Conservation (phyloP, 176 grass and related monocot species). For the Oryza officinalis region DNA sequence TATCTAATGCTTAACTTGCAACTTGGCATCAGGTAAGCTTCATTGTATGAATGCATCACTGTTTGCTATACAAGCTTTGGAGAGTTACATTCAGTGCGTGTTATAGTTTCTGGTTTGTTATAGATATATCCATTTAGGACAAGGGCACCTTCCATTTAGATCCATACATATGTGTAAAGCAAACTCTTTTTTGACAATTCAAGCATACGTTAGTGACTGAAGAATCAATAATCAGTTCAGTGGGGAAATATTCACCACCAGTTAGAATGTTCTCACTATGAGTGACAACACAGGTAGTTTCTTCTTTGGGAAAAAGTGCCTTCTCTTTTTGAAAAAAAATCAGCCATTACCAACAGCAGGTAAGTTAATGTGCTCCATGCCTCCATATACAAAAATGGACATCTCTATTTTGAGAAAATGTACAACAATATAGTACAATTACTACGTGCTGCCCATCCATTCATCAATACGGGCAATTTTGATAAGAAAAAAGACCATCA, state of each 20-base stretch:
- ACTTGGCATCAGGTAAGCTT: constrained; percentile 88
- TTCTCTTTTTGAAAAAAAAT: neutral
- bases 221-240: constrained; percentile 19
- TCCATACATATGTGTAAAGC: constrained; percentile 21
- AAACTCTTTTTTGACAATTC: neutral
- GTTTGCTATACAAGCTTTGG: neutral
- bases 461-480: neutral
- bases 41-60: neutral
- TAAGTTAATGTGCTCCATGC: neutral
- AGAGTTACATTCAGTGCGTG: neutral
- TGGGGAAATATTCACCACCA: neutral
- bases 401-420: neutral
- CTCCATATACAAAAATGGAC: neutral
- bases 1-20: constrained; percentile 97
- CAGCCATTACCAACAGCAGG: neutral
- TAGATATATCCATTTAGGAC: constrained; percentile 24
- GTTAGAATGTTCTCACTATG: neutral
- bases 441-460: neutral
- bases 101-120: neutral
- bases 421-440: neutral
- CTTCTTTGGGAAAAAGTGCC: neutral
- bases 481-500: constrained; percentile 2
- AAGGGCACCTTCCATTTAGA: neutral
- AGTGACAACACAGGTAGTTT: neutral
- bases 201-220: constrained; percentile 16